phyloP scores from a whole-genome alignment of 768 basidiomycete genomes.

The Lactarius tabidus region DNA sequence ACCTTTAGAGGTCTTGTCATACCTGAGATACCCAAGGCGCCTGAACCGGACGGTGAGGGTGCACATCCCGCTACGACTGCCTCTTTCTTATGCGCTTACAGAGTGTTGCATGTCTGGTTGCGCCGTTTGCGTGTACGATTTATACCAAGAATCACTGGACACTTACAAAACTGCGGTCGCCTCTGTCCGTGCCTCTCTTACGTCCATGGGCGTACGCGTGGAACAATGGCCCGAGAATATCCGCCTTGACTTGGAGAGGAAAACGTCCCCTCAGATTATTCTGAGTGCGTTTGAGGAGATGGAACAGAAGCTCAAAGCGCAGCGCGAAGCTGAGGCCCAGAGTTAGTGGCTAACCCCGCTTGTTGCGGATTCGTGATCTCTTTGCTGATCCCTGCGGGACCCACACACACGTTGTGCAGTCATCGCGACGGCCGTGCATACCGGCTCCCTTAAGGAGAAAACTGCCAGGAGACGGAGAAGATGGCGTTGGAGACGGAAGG shows the following conservation, averaged over 20 bases:
- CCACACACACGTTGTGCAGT: conserved; percentile 1
- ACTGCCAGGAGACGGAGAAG: background rate
- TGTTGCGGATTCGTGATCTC: conserved; percentile 15
- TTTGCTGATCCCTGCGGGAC: conserved; percentile 10
- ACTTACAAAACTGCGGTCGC: conserved; percentile 56
- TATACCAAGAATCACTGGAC: conserved; percentile 71
- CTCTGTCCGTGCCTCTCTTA: conserved; percentile 48
- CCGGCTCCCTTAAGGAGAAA: background rate
- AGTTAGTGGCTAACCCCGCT: conserved; percentile 13
- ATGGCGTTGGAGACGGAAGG: background rate
- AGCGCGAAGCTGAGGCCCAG: conserved; percentile 32
- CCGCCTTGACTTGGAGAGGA: conserved; percentile 27
- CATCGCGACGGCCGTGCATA: background rate
- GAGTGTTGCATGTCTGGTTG: conserved; percentile 97
- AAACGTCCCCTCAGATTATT: conserved; percentile 33
- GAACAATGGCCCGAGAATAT: conserved; percentile 63
- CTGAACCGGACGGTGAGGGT: conserved; percentile 60
- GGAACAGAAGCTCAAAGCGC: conserved; percentile 53
- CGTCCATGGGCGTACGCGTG: conserved; percentile 46
- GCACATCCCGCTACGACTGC: background rate
- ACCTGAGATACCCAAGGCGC: conserved; percentile 58
- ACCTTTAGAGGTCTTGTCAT: conserved; percentile 54
- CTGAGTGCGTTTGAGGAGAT: conserved; percentile 69
- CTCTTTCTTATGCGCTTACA: conserved; percentile 30
- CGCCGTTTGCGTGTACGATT: conserved; percentile 85